These are phyloP conservation scores for Areca catechu DNA, from an alignment of 176 grass and related monocot species.

Conservation along the genomic window DNA sequence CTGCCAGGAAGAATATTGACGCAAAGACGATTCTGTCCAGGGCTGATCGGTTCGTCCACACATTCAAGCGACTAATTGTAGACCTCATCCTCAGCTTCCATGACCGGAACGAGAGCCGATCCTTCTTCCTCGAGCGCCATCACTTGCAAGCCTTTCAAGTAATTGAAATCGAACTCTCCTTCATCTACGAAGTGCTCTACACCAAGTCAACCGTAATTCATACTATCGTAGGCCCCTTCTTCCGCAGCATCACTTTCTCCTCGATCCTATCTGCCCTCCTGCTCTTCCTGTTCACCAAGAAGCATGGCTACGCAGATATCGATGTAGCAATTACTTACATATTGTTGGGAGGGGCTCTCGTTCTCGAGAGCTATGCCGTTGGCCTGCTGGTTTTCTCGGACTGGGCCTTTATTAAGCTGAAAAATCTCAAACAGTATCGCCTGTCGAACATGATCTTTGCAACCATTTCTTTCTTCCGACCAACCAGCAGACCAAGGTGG, in stretches of 20 bases:
- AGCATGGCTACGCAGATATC: background rate
- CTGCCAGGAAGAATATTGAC: no score
- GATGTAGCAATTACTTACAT: slow-evolving; percentile 46
- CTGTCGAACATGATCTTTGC: background rate
- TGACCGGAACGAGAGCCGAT: slow-evolving; percentile 21
- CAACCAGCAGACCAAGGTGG: slow-evolving; percentile 27
- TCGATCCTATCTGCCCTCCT: slow-evolving; percentile 18
- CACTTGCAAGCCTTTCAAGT: slow-evolving; percentile 17
- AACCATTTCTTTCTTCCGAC: background rate
- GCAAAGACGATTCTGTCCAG: background rate
- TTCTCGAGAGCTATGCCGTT: background rate
- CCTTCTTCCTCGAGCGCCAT: slow-evolving; percentile 4
- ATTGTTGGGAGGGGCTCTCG: slow-evolving; percentile 33
- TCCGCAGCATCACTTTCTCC: slow-evolving; percentile 23
- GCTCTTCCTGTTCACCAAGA: slow-evolving; percentile 21
- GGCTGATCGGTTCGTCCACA: background rate
- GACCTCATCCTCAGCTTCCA: slow-evolving; percentile 2
- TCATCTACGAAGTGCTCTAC: slow-evolving; percentile 59
- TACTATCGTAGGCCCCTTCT: background rate
- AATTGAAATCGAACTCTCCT: slow-evolving; percentile 40
- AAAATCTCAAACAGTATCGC: background rate
- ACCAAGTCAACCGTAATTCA: slow-evolving; percentile 36
- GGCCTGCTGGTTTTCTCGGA: slow-evolving; percentile 8
- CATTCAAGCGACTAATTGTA: slow-evolving; percentile 1
- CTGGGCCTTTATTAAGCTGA: background rate